Base-by-base conservation (phyloP, 495 filamentous ascomycete genomes). In the Penicillium simplicissimum region DNA sequence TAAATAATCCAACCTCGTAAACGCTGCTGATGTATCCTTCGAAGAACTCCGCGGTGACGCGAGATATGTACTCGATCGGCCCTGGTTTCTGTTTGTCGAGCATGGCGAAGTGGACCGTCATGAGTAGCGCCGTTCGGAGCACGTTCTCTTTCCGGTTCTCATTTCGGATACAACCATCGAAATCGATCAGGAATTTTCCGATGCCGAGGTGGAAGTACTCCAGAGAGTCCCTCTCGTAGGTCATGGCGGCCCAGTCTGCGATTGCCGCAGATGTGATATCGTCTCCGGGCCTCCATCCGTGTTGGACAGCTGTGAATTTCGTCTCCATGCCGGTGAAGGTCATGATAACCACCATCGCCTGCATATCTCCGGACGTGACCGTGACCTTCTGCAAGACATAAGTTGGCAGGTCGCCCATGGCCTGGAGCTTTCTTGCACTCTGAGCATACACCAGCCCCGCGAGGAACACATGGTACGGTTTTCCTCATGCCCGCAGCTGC, bases 21-120 rank as follows among this genome's bases (percentile, higher is more conserved):
- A 25, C 61, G 59, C 71, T 56, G 67, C 67, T 64, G 62, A 71
- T 72, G 62, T 70, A 70, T 61, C 71, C 67, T 65, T 74, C 67
- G 45, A 57, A 74, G 52, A 64, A 74, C 57, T 74, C 71, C 31
- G 67, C 62, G 54, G 65, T 31, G 56, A 72, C 67, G 31, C 58
- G 15, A 23, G 60, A 70, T 42, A 74, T 62, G 43, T 74, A 74
- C 23, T 70, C 67, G 55, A 72, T 72, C 55, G 67, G 67, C 42
- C 52, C 14, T 34, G 61, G 67, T 52, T 65, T 57, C 59, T 68
- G 21, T 23, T 64, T 74, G 23, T 70, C 67, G 58, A 74, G n/a
- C 57, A 74, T 74, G 64, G 69, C 64, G 56, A 66, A 67, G 67
- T 71, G 67, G 23, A 3, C 25, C n/a, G 59, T 74, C 19, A 72